Conservation (phyloP, 345 rosid genomes). For the Murraya paniculata region DNA sequence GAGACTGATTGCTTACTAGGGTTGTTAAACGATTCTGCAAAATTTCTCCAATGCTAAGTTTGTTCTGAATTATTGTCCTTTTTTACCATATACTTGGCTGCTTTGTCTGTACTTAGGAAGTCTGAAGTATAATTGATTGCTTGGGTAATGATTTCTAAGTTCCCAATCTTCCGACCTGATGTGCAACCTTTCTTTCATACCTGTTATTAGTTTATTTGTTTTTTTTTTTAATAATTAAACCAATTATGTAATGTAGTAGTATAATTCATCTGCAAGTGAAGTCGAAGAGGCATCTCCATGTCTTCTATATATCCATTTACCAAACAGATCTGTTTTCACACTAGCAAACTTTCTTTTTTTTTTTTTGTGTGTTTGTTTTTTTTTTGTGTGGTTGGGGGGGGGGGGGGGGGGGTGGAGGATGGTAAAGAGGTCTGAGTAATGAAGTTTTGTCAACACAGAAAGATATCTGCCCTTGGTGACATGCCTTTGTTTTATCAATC, state of each 20-base stretch:
- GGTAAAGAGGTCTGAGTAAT: background rate
- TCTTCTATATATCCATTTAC: background rate
- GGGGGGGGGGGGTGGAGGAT: no score
- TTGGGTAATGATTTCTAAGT: background rate
- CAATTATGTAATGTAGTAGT: background rate
- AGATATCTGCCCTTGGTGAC: conserved; percentile 13
- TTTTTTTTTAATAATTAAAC: background rate
- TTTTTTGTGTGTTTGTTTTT: no score
- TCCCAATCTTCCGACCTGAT: background rate
- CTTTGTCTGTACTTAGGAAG: background rate
- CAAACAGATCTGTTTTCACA: background rate
- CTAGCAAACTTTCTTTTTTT: background rate
- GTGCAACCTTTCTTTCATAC: background rate
- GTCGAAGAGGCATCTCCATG: background rate
- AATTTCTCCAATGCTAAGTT: background rate
- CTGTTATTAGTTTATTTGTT: background rate
- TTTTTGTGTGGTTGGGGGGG: no score
- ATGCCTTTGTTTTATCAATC: conserved; percentile 21
- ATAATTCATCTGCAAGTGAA: background rate
- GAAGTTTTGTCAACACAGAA: conserved; percentile 2
- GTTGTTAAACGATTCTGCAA: background rate
- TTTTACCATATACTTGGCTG: background rate
- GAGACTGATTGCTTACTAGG: background rate
- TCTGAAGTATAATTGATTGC: background rate
- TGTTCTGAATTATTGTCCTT: background rate